These are phyloP conservation scores for Panaeolus cyanescens DNA, from an alignment of 768 basidiomycete genomes.

Conservation along the genomic window DNA sequence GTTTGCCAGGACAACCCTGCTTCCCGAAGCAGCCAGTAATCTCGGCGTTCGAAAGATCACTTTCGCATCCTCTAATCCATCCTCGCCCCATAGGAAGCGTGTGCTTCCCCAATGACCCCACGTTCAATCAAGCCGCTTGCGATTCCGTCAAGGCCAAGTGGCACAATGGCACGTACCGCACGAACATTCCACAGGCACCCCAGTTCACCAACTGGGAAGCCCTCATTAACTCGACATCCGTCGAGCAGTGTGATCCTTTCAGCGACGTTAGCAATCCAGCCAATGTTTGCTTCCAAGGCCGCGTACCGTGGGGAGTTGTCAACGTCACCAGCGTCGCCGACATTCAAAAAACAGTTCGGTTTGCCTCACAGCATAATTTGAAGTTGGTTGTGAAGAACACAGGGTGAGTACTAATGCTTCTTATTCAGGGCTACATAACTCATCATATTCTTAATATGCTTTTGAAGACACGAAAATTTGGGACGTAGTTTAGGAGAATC, in stretches of 20 bases:
- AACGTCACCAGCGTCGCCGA: conserved; percentile 39
- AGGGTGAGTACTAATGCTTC: too few species aligned
- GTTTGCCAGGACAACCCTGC: conserved; percentile 41
- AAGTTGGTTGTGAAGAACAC: conserved; percentile 39
- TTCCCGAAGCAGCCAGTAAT: conserved; percentile 43
- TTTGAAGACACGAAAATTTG: conserved; percentile 46
- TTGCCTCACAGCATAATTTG: conserved; percentile 36
- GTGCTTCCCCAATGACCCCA: too few species aligned
- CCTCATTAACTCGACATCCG: conserved; percentile 39
- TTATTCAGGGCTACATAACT: too few species aligned
- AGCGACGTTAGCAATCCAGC: conserved; percentile 53
- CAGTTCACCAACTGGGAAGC: conserved; percentile 31
- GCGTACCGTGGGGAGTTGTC: conserved; percentile 40
- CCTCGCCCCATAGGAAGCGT: too few species aligned
- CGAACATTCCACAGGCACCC: conserved; percentile 41
- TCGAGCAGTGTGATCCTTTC: too few species aligned
- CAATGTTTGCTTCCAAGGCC: conserved; percentile 43
- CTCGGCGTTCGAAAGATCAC: conserved; percentile 27
- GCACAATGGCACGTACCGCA: conserved; percentile 39
- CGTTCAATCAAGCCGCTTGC: conserved; percentile 44
- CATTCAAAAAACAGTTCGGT: conserved; percentile 40
- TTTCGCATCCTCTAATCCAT: conserved; percentile 46
- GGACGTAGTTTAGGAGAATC: conserved; percentile 44
- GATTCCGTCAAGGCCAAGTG: conserved; percentile 27
- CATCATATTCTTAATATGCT: too few species aligned